A percentile compares a stretch with the other conserved stretches of the same genome.
phyloP scores from a whole-genome alignment of 176 grass and related monocot genomes.

The Elymus sibiricus region DNA sequence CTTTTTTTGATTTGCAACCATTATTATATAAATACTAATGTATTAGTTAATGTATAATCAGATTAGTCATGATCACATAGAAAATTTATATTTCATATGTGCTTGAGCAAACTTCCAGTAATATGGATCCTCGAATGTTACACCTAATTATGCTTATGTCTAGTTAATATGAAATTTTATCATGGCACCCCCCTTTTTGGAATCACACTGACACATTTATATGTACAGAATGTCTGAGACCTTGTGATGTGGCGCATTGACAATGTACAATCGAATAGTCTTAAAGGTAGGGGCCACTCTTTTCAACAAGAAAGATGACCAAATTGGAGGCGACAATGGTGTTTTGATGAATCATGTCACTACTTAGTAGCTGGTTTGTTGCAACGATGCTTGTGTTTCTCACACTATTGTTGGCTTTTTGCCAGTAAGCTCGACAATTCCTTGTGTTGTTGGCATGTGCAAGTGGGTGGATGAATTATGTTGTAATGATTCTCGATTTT shows the following conservation, averaged over 20 bases:
- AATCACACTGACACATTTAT: not conserved
- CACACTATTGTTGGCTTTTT: not conserved
- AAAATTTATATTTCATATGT: not conserved
- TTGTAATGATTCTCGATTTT: not conserved
- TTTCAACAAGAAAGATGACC: not conserved
- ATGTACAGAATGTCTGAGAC: not conserved
- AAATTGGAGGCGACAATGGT: not conserved
- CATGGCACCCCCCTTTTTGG: not conserved
- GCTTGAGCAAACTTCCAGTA: not conserved
- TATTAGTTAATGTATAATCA: not conserved
- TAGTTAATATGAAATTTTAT: not conserved
- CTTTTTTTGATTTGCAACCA: not conserved
- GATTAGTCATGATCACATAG: not conserved
- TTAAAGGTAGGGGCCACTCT: not conserved
- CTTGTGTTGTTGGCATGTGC: not conserved
- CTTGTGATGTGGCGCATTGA: not conserved
- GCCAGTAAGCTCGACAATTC: not conserved
- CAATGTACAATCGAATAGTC: not conserved
- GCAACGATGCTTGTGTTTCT: not conserved
- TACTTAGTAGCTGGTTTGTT: not conserved
- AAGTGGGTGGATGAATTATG: not conserved
- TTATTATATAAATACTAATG: not conserved
- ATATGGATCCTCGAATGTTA: not conserved
- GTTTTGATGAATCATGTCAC: not conserved
- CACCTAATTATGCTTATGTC: not conserved